phyloP scores from a whole-genome alignment of 495 filamentous ascomycete species.

The Penicillium diatomitis region DNA sequence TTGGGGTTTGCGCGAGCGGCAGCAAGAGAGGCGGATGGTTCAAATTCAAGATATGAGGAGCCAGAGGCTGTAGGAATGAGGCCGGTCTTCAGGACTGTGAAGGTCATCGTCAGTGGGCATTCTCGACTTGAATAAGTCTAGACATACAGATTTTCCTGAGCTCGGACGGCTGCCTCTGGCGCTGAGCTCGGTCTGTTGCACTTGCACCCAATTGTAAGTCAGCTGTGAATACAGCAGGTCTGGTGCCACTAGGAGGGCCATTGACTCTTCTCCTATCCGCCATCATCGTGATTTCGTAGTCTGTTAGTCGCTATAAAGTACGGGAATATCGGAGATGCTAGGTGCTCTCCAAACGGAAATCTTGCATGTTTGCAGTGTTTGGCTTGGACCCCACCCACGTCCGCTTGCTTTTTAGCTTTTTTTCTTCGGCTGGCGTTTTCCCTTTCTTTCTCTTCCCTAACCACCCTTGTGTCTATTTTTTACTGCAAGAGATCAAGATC shows the following conservation, averaged over 20 bases:
- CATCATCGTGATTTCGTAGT: constrained; percentile 36
- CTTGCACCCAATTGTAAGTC: constrained; percentile 27
- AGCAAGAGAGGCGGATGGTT: constrained; percentile 43
- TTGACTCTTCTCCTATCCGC: constrained; percentile 87
- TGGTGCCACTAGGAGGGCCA: constrained; percentile 69
- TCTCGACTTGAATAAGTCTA: neutral
- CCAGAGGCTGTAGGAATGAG: constrained; percentile 89
- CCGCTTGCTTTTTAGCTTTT: constrained; percentile 15
- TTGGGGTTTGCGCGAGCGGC: constrained; percentile 38
- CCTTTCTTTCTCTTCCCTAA: constrained; percentile 21
- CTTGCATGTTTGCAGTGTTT: constrained; percentile 39
- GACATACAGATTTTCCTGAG: constrained; percentile 77
- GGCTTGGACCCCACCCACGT: constrained; percentile 11
- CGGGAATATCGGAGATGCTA: constrained; percentile 5
- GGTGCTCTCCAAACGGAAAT: constrained; percentile 28
- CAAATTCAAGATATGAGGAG: constrained; percentile 87
- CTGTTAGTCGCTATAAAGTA: constrained; percentile 6
- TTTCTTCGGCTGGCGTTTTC: constrained; percentile 18
- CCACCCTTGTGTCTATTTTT: too few relatives aligned
- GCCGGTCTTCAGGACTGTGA: constrained; percentile 76
- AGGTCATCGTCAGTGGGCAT: constrained; percentile 6
- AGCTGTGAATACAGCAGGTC: constrained; percentile 60
- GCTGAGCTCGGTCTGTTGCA: constrained; percentile 34
- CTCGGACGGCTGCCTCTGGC: constrained; percentile 51
- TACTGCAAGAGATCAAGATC: too few relatives aligned